A percentile compares a stretch with the other conserved stretches of the same genome.
phyloP scores from a whole-genome alignment of 2,329 filamentous ascomycete genomes.

The Xylaria sp. region DNA sequence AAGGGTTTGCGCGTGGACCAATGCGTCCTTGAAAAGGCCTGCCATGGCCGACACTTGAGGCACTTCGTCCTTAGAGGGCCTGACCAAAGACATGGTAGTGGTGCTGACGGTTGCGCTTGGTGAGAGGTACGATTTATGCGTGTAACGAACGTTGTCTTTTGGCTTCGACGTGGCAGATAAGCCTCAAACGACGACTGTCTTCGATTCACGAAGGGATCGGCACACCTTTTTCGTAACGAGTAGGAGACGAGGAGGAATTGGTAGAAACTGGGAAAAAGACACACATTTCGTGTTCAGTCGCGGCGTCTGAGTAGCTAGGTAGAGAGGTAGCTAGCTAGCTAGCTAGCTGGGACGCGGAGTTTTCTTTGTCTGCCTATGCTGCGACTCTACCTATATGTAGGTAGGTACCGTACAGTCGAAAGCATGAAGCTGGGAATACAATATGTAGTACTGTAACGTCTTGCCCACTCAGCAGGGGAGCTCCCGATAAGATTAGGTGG shows the following conservation, averaged over 20 bases:
- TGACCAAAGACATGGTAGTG: slow-evolving; percentile 59
- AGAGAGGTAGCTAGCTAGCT: no score
- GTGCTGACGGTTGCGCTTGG: neutral
- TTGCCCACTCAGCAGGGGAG: slow-evolving; percentile 1
- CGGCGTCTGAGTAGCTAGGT: neutral
- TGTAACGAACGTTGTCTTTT: neutral
- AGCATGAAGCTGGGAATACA: neutral
- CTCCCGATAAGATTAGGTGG: slow-evolving; percentile 15
- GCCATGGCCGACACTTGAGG: slow-evolving; percentile 64
- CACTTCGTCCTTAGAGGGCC: slow-evolving; percentile 59
- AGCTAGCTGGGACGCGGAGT: neutral
- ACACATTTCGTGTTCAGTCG: slow-evolving; percentile 23
- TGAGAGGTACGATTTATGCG: slow-evolving; percentile 4
- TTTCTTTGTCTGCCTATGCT: slow-evolving; percentile 17
- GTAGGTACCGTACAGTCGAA: neutral
- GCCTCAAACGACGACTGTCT: neutral
- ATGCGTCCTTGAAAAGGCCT: slow-evolving; percentile 64
- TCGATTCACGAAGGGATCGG: neutral
- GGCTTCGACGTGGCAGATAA: slow-evolving; percentile 3
- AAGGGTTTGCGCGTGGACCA: slow-evolving; percentile 66
- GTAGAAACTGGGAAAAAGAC: slow-evolving; percentile 4
- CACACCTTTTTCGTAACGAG: slow-evolving; percentile 17
- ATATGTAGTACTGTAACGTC: neutral
- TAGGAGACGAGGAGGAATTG: slow-evolving; percentile 14
- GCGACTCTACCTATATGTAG: neutral